Evolutionary conservation across 139 green algal genomes (phyloP), one percentile per base, ranked within the genome.

Genomic region (Dunaliella sp.): DNA sequence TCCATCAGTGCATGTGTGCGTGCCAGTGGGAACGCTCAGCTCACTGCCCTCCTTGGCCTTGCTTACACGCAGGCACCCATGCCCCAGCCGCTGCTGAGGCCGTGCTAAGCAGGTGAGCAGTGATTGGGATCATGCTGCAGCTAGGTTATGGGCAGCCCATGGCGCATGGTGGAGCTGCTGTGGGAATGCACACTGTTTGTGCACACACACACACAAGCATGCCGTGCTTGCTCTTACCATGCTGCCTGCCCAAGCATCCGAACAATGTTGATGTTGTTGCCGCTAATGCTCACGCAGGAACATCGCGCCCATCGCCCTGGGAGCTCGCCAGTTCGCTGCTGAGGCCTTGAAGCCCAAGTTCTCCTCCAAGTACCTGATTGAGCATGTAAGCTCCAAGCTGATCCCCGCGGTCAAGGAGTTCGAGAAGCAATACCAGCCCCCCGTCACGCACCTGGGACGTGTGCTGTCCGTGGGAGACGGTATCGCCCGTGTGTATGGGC

Each of bases 391-490:
- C 57, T 82, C 91, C 81, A 91, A 91, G 87, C 89, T 94, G 28
- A 94, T 94, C 48, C 86, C 86, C 31, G 86, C 86, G 78, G 82
- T 89, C 74, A 89, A 89, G 86, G 89, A 94, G 89, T 94, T 90
- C 89, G 91, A 94, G 88, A 93, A 93, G 89, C 76, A 72, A 72
- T 94, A 94, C 88, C 91, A 94, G 89, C 87, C 91, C 31, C 91
- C 91, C 22, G 89, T 94, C 82, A 94, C 92, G 33, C 91, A 94
- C 86, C 89, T 98, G 48, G 95, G 96, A 31, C 91, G 93, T 82
- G 96, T 98, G 82, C 90, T 98, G 77, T 95, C 90, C 77, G 94
- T 98, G 76, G 96, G 96, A 83, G 96, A 98, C 85, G 96, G 96
- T 92, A 98, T 98, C 87, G 96, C 96, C 48, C 94, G 96, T 83